These are phyloP conservation scores for Aspergillus flavus DNA, from an alignment of 2,329 filamentous ascomycete genomes.

Conservation along the genomic window DNA sequence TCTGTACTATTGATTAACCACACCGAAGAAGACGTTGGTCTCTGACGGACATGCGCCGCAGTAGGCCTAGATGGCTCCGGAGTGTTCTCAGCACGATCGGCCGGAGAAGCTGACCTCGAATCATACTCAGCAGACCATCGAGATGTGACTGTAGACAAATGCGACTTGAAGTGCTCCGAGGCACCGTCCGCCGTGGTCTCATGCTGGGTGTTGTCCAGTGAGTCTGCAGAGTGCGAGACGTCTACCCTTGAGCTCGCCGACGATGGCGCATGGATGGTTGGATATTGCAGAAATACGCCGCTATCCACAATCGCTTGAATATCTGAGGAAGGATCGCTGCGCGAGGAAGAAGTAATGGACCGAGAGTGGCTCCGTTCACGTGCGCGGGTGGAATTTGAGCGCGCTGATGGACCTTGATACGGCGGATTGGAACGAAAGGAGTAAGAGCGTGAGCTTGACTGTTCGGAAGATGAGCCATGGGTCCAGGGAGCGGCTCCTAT, in stretches of 20 bases:
- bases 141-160: constrained; percentile 50
- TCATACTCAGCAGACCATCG: constrained; percentile 42
- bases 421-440: constrained; percentile 47
- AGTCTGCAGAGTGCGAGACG: constrained; percentile 30
- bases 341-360: constrained; percentile 38
- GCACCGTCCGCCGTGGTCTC: constrained; percentile 38
- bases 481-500: constrained; percentile 37
- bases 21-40: constrained; percentile 31
- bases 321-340: constrained; percentile 39
- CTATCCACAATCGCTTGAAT: constrained; percentile 41
- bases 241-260: constrained; percentile 47
- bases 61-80: constrained; percentile 28
- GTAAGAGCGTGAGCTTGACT: constrained; percentile 35
- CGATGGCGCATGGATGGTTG: constrained; percentile 39
- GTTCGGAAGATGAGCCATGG: constrained; percentile 37
- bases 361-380: constrained; percentile 31
- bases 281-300: constrained; percentile 42
- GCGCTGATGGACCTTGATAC: constrained; percentile 35
- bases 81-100: constrained; percentile 21
- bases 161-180: constrained; percentile 43
- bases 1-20: constrained; percentile 39
- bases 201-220: constrained; percentile 21
- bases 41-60: constrained; percentile 27
- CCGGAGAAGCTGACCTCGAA: constrained; percentile 27
- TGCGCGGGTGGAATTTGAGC: constrained; percentile 36